These are phyloP conservation scores for Blastobotrys illinoisensis DNA, from an alignment of 1,139 yeast species.

Conservation along the genomic window DNA sequence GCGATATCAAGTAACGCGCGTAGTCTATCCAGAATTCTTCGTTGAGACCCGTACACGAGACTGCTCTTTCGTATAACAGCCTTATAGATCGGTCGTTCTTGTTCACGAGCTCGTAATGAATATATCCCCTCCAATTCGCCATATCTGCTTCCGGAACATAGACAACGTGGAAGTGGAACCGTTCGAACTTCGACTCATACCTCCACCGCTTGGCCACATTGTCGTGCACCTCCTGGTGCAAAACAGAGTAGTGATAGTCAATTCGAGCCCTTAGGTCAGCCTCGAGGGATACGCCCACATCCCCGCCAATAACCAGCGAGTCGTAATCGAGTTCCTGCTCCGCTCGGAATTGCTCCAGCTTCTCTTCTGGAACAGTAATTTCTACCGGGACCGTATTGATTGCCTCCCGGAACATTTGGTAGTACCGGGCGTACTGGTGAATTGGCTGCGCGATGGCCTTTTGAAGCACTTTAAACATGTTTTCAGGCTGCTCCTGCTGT, in stretches of 20 bases:
- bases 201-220: conserved; percentile 50
- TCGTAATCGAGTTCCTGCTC: conserved; percentile 26
- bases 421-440: conserved; percentile 65
- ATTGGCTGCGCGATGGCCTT: conserved; percentile 65
- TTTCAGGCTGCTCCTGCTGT: conserved; percentile 34
- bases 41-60: conserved; percentile 49
- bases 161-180: conserved; percentile 48
- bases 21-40: conserved; percentile 60
- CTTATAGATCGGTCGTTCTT: conserved; percentile 30
- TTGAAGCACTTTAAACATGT: conserved; percentile 44
- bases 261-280: conserved; percentile 29
- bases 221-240: conserved; percentile 58
- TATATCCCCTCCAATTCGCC: conserved; percentile 54
- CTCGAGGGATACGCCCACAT: conserved; percentile 16
- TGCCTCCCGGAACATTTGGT: conserved; percentile 27
- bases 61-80: conserved; percentile 45
- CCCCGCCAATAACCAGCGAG: conserved; percentile 11
- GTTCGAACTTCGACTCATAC: conserved; percentile 51
- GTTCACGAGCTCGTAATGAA: conserved; percentile 41
- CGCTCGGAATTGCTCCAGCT: conserved; percentile 26
- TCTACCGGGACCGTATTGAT: conserved; percentile 25
- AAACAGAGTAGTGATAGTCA: conserved; percentile 35
- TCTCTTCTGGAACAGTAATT: conserved; percentile 23
- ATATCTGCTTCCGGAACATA: conserved; percentile 44
- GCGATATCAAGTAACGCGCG: conserved; percentile 39